A percentile compares a stretch with the other conserved stretches of the same genome.
Evolutionary conservation across 1,139 yeast genomes (phyloP).

Genomic region (Waltiozyma sp.): DNA sequence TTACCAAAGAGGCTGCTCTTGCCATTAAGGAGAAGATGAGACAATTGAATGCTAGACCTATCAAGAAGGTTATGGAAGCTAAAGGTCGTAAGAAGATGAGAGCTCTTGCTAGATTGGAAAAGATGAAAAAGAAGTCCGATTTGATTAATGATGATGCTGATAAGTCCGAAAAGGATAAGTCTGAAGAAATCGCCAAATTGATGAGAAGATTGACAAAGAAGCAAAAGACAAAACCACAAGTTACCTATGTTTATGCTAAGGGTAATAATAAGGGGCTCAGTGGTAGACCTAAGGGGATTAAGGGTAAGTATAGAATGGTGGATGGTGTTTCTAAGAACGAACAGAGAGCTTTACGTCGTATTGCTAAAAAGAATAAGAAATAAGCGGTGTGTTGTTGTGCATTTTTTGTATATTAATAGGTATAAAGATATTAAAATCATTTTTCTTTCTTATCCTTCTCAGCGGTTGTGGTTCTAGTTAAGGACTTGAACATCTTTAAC

Average conservation of each 20-base stretch:
- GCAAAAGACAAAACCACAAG: slow-evolving; percentile 68
- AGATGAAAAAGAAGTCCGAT: slow-evolving; percentile 89
- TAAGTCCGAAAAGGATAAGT: slow-evolving; percentile 85
- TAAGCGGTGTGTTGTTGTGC: slow-evolving; percentile 7
- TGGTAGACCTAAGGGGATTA: slow-evolving; percentile 95
- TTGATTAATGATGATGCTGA: slow-evolving; percentile 78
- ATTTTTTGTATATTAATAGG: background rate
- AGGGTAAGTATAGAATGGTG: slow-evolving; percentile 98
- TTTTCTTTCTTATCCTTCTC: slow-evolving; percentile 1
- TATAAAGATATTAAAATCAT: background rate
- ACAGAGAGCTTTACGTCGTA: slow-evolving; percentile 83
- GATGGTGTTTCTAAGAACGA: slow-evolving; percentile 98
- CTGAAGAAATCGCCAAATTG: slow-evolving; percentile 81
- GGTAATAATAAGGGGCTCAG: slow-evolving; percentile 78
- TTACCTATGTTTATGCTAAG: slow-evolving; percentile 81
- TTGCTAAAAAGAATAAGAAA: slow-evolving; percentile 70
- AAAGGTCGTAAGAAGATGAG: slow-evolving; percentile 95
- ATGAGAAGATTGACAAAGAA: slow-evolving; percentile 76
- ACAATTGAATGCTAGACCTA: slow-evolving; percentile 88
- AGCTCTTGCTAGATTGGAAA: slow-evolving; percentile 80
- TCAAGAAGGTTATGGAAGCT: slow-evolving; percentile 95
- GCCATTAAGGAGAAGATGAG: slow-evolving; percentile 85
- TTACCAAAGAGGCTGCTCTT: slow-evolving; percentile 91
- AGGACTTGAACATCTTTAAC: slow-evolving; percentile 15
- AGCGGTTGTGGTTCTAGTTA: background rate